These are phyloP conservation scores for Ogataea paraovalis DNA, from an alignment of 805 yeast genomes.

Conservation along the genomic window DNA sequence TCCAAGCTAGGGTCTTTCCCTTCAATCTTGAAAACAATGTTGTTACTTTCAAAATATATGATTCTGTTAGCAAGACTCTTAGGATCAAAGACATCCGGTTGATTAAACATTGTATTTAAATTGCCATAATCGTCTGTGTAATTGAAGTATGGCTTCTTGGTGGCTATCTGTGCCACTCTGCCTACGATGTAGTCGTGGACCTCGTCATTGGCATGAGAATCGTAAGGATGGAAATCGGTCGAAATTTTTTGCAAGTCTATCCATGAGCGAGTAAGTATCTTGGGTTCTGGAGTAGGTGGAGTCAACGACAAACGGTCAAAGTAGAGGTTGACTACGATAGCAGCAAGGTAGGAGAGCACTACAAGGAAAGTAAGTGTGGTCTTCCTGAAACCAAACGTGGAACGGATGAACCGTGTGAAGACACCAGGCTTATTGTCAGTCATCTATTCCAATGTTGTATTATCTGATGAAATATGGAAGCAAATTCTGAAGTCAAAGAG, in stretches of 20 bases:
- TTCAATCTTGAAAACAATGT: constrained; percentile 68
- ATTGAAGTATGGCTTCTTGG: constrained; percentile 31
- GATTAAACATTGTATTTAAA: constrained; percentile 41
- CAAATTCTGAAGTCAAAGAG: background rate
- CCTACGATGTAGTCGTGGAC: constrained; percentile 64
- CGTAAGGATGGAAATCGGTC: constrained; percentile 67
- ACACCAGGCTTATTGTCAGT: constrained; percentile 17
- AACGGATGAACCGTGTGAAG: constrained; percentile 33
- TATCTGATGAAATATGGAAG: too few species aligned
- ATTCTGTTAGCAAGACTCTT: constrained; percentile 40
- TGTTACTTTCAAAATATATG: constrained; percentile 78
- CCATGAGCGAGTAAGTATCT: constrained; percentile 53
- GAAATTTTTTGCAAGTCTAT: constrained; percentile 67
- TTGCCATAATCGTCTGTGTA: constrained; percentile 38
- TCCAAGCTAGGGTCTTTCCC: constrained; percentile 58
- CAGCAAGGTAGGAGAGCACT: constrained; percentile 40
- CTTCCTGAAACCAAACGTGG: constrained; percentile 67
- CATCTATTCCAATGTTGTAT: background rate
- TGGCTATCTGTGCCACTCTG: constrained; percentile 37
- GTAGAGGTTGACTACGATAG: constrained; percentile 30
- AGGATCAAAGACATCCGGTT: constrained; percentile 46
- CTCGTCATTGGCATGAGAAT: constrained; percentile 68
- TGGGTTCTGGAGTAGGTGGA: constrained; percentile 41
- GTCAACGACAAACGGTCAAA: constrained; percentile 40
- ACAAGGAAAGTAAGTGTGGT: constrained; percentile 61